Evolutionary conservation across 2,329 filamentous ascomycete species (phyloP), one percentile per base, ranked within the genome.

Genomic region (Colletotrichum tropicicola): DNA sequence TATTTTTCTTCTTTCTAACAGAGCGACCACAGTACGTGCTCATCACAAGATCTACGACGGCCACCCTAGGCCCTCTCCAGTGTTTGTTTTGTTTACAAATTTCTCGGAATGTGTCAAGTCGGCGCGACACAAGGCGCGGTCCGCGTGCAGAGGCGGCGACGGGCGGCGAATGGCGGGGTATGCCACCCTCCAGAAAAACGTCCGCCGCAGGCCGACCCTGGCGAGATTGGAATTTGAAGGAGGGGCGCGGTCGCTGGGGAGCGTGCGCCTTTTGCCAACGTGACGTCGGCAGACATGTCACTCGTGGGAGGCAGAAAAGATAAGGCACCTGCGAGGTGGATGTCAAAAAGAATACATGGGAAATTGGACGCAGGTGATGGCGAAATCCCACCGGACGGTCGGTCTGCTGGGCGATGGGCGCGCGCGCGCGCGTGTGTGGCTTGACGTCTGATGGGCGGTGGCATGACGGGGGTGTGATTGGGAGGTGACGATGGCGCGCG

Each of bases 71-170:
- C 17, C n/a, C n/a, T n/a, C n/a, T 25, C 15, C 17, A 7, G 12
- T 41, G 10, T 32, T 45, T 47, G 47, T 59, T 59, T 63, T 60
- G 55, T 60, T 60, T 60, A 64, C 57, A 35, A 61, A 65, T 65
- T 39, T 65, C 57, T 43, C 17, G 21, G 41, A 45, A 61, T 44
- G 28, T 30, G 35, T 55, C 43, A 30, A 23, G 21, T 45, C 48
- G 43, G 54, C 61, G 43, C 57, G 56, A 49, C 55, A 13, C 21
- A 49, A 35, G 43, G 43, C 61, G 56, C 61, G 35, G 32, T 35
- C 49, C 48, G 61, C 27, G 43, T 54, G n/a, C 13, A 32, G 4
- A 21, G 23, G 6, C 28, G 47, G 52, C 19, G 48, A 53, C 27
- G 47, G 48, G 48, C 27, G 47, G 48, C 21, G 56, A 44, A n/a